Evolutionary conservation across 805 yeast species (phyloP), one percentile per base, ranked within the genome.

Genomic region (Citeromyces nyonsensis): DNA sequence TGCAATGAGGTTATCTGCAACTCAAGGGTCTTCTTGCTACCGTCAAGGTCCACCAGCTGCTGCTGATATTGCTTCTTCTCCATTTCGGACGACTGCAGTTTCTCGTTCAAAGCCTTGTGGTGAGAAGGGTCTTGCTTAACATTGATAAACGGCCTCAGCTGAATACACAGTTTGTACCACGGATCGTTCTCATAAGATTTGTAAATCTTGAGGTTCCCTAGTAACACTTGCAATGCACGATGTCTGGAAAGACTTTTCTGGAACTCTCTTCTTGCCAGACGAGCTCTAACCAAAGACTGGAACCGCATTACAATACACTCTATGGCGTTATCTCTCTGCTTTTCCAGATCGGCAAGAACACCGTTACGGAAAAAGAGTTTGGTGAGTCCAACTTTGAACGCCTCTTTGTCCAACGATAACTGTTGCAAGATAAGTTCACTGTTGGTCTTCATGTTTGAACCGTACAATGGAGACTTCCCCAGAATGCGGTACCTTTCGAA

Each of bases 311-410:
- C 55, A 2, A 76, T 62, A 2, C 49, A 42, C 31, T 67, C 63
- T 25, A 91, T 54, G 33, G 69, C 65, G 25, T 59, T 57, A 40
- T 85, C 95, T 37, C 94, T 74, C 34, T 66, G 61, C 40, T 73
- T 73, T 49, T 91, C 98, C 2, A 85, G 60, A 26, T 72, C 71
- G 2, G 93, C 86, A 15, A 79, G 56, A 2, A 80, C 79, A 13
- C 91, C 88, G 47, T 79, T 73, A 35, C 79, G 68, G 62, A 79
- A 79, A 41, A 79, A 79, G 5, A 80, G 57, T 47, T 80, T 79
- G 3, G 85, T 73, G 24, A 74, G 56, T 41, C 91, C 91, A 29
- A 80, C 60, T 38, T 73, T 71, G 51, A 66, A 80, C 13, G 61
- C 57, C n/a, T 64, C 64, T 0, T 61, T 44, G 38, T 79, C 83